phyloP scores from a whole-genome alignment of 192 early-diverging fungal genomes.

The Coemansia asiatica region DNA sequence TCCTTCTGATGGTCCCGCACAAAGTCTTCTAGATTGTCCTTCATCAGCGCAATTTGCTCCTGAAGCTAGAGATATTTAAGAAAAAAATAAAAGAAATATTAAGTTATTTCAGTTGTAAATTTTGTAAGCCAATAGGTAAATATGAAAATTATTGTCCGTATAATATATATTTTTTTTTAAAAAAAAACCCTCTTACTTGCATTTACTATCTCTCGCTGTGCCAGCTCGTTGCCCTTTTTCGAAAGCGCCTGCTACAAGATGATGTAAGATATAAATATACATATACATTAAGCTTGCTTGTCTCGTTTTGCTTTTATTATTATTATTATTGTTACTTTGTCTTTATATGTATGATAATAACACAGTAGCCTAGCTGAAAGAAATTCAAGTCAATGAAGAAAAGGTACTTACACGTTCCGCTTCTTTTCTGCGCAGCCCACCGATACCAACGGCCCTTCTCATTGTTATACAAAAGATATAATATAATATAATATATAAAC shows the following conservation, averaged over 20 bases:
- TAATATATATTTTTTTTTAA: not conserved
- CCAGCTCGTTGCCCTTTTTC: slow-evolving; percentile 44
- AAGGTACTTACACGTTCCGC: slow-evolving; percentile 39
- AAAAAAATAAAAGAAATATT: not conserved
- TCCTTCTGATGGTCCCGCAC: slow-evolving; percentile 81
- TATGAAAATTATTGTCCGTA: too few relatives aligned
- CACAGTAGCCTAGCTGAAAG: too few relatives aligned
- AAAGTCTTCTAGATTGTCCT: slow-evolving; percentile 83
- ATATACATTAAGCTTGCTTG: too few relatives aligned
- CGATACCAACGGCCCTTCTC: slow-evolving; percentile 56
- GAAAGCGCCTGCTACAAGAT: slow-evolving; percentile 30
- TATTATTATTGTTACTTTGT: too few relatives aligned
- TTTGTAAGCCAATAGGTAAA: too few relatives aligned
- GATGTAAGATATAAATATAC: not conserved
- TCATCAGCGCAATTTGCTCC: slow-evolving; percentile 70
- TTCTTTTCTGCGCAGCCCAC: slow-evolving; percentile 56
- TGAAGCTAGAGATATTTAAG: slow-evolving; percentile 54
- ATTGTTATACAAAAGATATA: slow-evolving; percentile 10
- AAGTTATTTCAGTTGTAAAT: too few relatives aligned
- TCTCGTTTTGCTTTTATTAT: too few relatives aligned
- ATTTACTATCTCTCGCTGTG: slow-evolving; percentile 56
- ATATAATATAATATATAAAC: not conserved
- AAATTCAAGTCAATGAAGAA: too few relatives aligned
- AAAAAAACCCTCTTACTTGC: slow-evolving; percentile 22
- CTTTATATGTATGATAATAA: too few relatives aligned